Conservation (phyloP, 2,329 filamentous ascomycete genomes). For the Hysterium pulicare region DNA sequence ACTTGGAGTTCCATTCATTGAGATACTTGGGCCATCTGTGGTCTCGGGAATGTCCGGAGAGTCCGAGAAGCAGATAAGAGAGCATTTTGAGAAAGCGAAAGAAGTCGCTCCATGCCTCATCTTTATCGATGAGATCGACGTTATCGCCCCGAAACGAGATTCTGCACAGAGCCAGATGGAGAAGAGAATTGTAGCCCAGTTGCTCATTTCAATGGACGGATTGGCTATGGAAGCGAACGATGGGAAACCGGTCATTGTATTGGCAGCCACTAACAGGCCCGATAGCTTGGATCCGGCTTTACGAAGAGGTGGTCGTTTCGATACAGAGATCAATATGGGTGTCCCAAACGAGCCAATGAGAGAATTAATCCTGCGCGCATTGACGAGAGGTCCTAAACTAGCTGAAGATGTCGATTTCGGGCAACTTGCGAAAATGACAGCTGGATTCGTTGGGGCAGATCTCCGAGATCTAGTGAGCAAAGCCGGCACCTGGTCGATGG, state of each 20-base stretch:
- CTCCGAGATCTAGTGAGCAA: slow-evolving; percentile 68
- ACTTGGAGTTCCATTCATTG: slow-evolving; percentile 72
- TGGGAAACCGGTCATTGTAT: slow-evolving; percentile 77
- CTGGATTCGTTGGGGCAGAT: slow-evolving; percentile 91
- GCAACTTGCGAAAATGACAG: slow-evolving; percentile 75
- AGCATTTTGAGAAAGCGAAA: slow-evolving; percentile 85
- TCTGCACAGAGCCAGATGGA: slow-evolving; percentile 85
- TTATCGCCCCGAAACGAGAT: slow-evolving; percentile 82
- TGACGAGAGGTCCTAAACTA: slow-evolving; percentile 65
- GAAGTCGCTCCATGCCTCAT: slow-evolving; percentile 82
- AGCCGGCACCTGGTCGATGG: slow-evolving; percentile 62
- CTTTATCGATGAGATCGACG: slow-evolving; percentile 90
- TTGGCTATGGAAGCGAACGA: slow-evolving; percentile 68
- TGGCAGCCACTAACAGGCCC: slow-evolving; percentile 86
- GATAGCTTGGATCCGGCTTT: slow-evolving; percentile 81
- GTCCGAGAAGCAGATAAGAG: slow-evolving; percentile 80
- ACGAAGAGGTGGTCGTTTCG: slow-evolving; percentile 71
- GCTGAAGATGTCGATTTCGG: slow-evolving; percentile 69
- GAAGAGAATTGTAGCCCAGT: slow-evolving; percentile 77
- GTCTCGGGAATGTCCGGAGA: slow-evolving; percentile 87
- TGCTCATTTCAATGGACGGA: slow-evolving; percentile 81
- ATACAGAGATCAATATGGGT: slow-evolving; percentile 79
- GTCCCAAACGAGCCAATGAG: slow-evolving; percentile 78
- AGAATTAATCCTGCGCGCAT: slow-evolving; percentile 70
- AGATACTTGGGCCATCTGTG: slow-evolving; percentile 76